Conservation (phyloP, 768 basidiomycete species). For the Dentipellis fragilis region DNA sequence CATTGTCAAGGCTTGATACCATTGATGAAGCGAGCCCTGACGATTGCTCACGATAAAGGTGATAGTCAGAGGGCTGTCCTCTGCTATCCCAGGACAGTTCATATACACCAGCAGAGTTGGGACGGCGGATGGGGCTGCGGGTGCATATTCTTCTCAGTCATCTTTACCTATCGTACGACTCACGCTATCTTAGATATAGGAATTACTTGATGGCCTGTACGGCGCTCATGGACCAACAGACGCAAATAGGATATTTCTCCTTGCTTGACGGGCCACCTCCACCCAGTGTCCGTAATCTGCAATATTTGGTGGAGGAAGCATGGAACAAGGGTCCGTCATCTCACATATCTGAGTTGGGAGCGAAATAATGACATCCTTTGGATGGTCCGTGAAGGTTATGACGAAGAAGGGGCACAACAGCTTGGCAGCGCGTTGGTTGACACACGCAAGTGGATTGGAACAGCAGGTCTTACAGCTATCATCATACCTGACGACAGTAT, state of each 20-base stretch:
- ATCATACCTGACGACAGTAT: too few relatives aligned
- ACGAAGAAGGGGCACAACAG: conserved; percentile 53
- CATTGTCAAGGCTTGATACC: neutral
- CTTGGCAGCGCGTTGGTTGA: conserved; percentile 41
- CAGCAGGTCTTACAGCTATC: conserved; percentile 39
- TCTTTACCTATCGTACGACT: conserved; percentile 41
- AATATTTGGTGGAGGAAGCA: neutral
- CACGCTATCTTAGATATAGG: conserved; percentile 44
- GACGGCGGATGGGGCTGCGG: neutral
- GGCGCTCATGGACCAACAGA: conserved; percentile 52
- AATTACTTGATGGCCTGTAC: conserved; percentile 75
- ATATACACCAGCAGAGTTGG: neutral
- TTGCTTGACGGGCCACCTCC: neutral
- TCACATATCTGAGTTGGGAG: neutral
- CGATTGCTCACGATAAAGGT: neutral
- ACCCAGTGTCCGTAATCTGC: neutral
- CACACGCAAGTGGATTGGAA: conserved; percentile 74
- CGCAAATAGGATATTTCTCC: conserved; percentile 32
- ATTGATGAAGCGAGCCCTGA: neutral
- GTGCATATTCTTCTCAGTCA: conserved; percentile 30
- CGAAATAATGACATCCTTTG: neutral
- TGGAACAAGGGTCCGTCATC: neutral
- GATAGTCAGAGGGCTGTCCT: neutral
- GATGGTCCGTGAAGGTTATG: conserved; percentile 41
- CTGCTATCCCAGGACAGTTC: neutral